phyloP scores from a whole-genome alignment of 495 filamentous ascomycete species.

The Tetracladium setigerum region DNA sequence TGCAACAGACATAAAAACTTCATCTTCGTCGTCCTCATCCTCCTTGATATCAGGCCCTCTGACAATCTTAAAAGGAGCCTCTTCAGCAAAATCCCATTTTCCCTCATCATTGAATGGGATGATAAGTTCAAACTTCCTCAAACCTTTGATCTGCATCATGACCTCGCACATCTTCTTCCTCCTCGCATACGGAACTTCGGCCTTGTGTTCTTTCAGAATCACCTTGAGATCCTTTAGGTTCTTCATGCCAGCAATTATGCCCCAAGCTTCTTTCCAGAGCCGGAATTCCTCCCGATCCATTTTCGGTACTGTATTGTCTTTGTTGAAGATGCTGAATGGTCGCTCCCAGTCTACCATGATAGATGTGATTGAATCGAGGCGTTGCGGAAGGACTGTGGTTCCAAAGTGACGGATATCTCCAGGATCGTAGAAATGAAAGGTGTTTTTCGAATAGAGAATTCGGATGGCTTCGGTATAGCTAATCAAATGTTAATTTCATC shows the following conservation, averaged over 20 bases:
- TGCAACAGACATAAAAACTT: too few relatives aligned
- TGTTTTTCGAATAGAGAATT: slow-evolving; percentile 13
- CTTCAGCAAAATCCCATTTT: slow-evolving; percentile 11
- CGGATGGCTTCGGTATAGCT: slow-evolving; percentile 13
- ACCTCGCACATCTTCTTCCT: slow-evolving; percentile 11
- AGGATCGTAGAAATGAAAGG: slow-evolving; percentile 18
- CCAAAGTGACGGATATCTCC: slow-evolving; percentile 15
- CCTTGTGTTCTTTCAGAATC: slow-evolving; percentile 11
- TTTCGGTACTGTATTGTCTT: slow-evolving; percentile 10
- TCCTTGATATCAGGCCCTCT: not conserved
- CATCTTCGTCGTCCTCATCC: too few relatives aligned
- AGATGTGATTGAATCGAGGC: slow-evolving; percentile 9
- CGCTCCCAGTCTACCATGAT: slow-evolving; percentile 16
- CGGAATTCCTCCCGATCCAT: slow-evolving; percentile 5
- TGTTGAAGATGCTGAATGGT: slow-evolving; percentile 16
- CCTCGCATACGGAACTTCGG: slow-evolving; percentile 1
- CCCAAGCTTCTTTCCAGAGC: slow-evolving; percentile 11
- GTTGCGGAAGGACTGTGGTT: slow-evolving; percentile 9
- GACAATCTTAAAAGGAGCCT: slow-evolving; percentile 14
- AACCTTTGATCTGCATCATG: slow-evolving; percentile 11
- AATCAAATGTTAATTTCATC: not conserved
- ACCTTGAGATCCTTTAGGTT: slow-evolving; percentile 7
- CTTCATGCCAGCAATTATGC: slow-evolving; percentile 9
- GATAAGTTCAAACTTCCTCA: slow-evolving; percentile 8
- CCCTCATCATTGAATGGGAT: slow-evolving; percentile 9